Evolutionary conservation across 768 basidiomycete genomes (phyloP).

Genomic region (Hygrophoropsis aurantiaca): DNA sequence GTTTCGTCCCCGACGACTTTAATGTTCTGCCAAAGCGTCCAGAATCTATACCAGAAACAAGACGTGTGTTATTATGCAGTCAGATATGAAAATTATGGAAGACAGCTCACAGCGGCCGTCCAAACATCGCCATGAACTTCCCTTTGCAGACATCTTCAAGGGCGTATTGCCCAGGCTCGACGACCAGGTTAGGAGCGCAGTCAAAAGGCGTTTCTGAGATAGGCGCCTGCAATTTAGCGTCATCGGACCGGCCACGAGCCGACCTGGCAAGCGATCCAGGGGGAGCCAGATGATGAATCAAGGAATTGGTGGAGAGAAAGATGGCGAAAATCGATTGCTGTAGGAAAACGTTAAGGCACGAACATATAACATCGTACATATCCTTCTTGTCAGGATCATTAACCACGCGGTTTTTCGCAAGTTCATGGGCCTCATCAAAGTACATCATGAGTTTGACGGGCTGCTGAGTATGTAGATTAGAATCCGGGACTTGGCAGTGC

Average conservation of each 20-base stretch:
- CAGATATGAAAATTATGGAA: background rate
- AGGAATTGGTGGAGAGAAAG: conserved; percentile 12
- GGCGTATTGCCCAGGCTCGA: background rate
- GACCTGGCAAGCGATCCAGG: background rate
- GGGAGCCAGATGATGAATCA: conserved; percentile 4
- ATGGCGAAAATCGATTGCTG: conserved; percentile 3
- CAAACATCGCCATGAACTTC: conserved; percentile 11
- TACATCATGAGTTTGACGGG: conserved; percentile 6
- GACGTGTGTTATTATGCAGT: background rate
- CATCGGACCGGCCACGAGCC: background rate
- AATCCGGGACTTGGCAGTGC: too few species aligned
- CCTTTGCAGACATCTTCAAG: background rate
- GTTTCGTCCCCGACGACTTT: too few species aligned
- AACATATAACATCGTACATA: too few species aligned
- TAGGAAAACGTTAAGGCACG: too few species aligned
- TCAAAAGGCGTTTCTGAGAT: conserved; percentile 15
- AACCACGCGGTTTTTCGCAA: background rate
- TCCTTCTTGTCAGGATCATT: too few species aligned
- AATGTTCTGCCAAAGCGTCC: too few species aligned
- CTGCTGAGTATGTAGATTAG: too few species aligned
- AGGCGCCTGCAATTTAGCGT: conserved; percentile 7
- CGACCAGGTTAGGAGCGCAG: background rate
- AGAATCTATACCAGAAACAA: too few species aligned
- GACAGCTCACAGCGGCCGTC: conserved; percentile 15
- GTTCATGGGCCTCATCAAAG: conserved; percentile 14